Evolutionary conservation across 2,329 filamentous ascomycete genomes (phyloP).

Genomic region (Fusarium sp.): DNA sequence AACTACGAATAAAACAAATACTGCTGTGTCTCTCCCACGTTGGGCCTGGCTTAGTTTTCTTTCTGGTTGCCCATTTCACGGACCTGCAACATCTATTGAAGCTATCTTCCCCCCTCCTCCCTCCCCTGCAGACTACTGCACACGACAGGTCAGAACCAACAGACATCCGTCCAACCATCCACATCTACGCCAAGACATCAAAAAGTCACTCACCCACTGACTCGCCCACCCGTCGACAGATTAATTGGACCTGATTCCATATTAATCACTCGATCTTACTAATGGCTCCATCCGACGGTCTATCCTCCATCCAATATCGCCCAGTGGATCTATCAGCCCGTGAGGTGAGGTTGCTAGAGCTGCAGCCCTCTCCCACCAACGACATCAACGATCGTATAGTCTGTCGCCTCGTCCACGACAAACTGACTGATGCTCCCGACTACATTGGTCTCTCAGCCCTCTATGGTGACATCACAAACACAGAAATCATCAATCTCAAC

Average conservation of each 20-base stretch:
- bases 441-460: slow-evolving; percentile 43
- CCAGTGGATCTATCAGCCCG: slow-evolving; percentile 27
- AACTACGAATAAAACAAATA: not conserved
- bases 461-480: slow-evolving; percentile 38
- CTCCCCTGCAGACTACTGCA: slow-evolving; percentile 32
- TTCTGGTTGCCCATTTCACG: not conserved
- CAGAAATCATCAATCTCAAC: slow-evolving; percentile 36
- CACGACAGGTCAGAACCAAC: not conserved
- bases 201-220: not conserved
- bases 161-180: not conserved
- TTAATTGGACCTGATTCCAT: not conserved
- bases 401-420: slow-evolving; percentile 41
- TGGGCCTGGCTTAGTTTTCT: not conserved
- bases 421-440: slow-evolving; percentile 32
- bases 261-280: not conserved
- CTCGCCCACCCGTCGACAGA: not conserved
- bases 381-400: slow-evolving; percentile 38
- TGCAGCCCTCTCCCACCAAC: slow-evolving; percentile 38
- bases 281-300: slow-evolving; percentile 38
- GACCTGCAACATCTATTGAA: not conserved
- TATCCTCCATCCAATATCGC: slow-evolving; percentile 41
- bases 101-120: not conserved
- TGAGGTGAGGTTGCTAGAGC: slow-evolving; percentile 40
- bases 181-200: slow-evolving; percentile 7
- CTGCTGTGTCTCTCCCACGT: not conserved